Percentiles rank a stretch among this genome's conserved stretches.
phyloP scores from a whole-genome alignment of 768 basidiomycete genomes.

The Amanita thiersii region DNA sequence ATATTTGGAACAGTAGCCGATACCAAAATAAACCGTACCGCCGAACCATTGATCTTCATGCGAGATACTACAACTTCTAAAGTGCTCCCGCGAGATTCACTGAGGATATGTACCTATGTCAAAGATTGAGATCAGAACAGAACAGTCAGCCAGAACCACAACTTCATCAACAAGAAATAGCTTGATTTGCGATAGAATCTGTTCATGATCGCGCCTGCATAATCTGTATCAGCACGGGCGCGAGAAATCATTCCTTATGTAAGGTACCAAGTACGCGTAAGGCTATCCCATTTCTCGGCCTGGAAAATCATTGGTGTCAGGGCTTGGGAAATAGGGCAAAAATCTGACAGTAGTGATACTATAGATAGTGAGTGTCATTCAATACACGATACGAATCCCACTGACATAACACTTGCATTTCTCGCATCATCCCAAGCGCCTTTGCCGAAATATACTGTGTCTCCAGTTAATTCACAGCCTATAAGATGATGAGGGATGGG shows the following conservation, averaged over 20 bases:
- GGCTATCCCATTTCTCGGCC: slow-evolving; percentile 96
- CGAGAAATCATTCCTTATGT: neutral
- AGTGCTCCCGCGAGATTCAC: slow-evolving; percentile 84
- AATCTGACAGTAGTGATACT: slow-evolving; percentile 71
- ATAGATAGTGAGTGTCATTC: slow-evolving; percentile 6
- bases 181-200: slow-evolving; percentile 60
- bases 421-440: slow-evolving; percentile 69
- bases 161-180: slow-evolving; percentile 93
- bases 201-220: slow-evolving; percentile 51
- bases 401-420: slow-evolving; percentile 72
- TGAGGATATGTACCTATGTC: slow-evolving; percentile 80
- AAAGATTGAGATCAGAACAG: neutral
- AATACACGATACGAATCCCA: slow-evolving; percentile 6
- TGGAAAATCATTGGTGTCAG: slow-evolving; percentile 18
- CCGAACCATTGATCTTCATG: slow-evolving; percentile 71
- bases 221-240: neutral
- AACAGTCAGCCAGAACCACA: neutral
- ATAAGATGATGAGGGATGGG: slow-evolving; percentile 5
- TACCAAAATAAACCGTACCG: slow-evolving; percentile 78
- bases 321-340: neutral
- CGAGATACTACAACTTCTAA: slow-evolving; percentile 92
- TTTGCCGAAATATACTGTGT: slow-evolving; percentile 63
- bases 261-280: slow-evolving; percentile 77
- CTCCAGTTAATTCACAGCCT: slow-evolving; percentile 92
- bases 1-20: slow-evolving; percentile 96